Conservation (phyloP, 1,139 yeast genomes). For the Yamadazyma diddensiae region DNA sequence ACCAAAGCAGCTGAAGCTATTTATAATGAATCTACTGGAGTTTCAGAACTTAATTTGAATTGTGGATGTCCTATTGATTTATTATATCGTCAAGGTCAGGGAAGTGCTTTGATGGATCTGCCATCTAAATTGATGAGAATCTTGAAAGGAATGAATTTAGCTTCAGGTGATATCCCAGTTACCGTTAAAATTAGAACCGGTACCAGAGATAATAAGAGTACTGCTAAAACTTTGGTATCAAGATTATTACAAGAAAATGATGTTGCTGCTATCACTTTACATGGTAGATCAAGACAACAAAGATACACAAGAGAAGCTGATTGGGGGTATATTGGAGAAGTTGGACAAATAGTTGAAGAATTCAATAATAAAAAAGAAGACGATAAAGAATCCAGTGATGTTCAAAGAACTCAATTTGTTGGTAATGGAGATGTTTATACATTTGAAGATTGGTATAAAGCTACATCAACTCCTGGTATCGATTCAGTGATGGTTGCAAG, state of each 20-base stretch:
- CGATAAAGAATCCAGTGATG: constrained; percentile 51
- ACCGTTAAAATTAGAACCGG: constrained; percentile 94
- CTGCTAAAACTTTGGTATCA: constrained; percentile 73
- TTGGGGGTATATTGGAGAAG: constrained; percentile 83
- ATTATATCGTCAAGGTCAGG: constrained; percentile 89
- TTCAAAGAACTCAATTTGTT: constrained; percentile 54
- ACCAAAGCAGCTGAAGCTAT: constrained; percentile 86
- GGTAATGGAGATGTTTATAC: constrained; percentile 95
- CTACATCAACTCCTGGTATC: constrained; percentile 65
- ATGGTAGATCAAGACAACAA: constrained; percentile 95
- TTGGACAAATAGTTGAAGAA: constrained; percentile 65
- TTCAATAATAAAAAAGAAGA: constrained; percentile 53
- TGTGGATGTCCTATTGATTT: constrained; percentile 98
- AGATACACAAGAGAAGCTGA: constrained; percentile 88
- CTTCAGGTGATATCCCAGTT: constrained; percentile 85
- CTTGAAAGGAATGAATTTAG: constrained; percentile 83
- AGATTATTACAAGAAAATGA: constrained; percentile 75
- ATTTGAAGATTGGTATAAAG: constrained; percentile 84
- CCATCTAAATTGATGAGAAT: constrained; percentile 78
- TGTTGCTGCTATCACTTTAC: constrained; percentile 88
- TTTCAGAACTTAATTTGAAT: constrained; percentile 82
- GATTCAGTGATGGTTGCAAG: constrained; percentile 98
- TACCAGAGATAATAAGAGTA: constrained; percentile 76
- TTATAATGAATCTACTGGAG: constrained; percentile 49
- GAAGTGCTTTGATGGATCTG: constrained; percentile 89